Evolutionary conservation across 768 basidiomycete genomes (phyloP), one percentile per base, ranked within the genome.

Genomic region (Naematelia encephala): DNA sequence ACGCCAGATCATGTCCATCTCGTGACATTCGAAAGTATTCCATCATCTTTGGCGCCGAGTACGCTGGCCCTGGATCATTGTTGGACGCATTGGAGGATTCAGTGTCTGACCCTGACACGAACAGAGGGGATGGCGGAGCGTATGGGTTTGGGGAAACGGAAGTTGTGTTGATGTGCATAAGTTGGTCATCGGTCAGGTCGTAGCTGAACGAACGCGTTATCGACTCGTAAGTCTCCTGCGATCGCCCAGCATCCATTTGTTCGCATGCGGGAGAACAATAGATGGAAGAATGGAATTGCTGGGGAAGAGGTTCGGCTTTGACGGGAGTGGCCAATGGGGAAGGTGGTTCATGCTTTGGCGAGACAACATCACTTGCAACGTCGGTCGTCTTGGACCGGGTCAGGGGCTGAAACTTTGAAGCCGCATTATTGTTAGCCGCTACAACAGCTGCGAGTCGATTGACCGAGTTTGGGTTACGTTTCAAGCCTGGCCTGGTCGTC

Each of bases 51-150:
- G 71, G 71, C 16, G 68, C 71, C 10, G 71, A 73, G 21, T 51
- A 56, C 4, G 67, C 70, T 19, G 63, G 63, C 23, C 66, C 66
- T 4, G 51, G 52, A 11, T 56, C 50, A 27, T 57, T 60, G 11
- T 51, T 43, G 22, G 57, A 57, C 12, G 59, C 25, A n/a, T 52
- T 47, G 10, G 66, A 66, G 4, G 68, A 69, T 22, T 67, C 66
- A 27, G 66, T 66, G 42, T 64, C 62, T 27, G 63, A 65, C 19
- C 66, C 70, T 19, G 63, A 65, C 29, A 70, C 66, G 60, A 60
- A 74, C n/a, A 74, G 62, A 10, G 72, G 70, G 12, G 70, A 70
- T 13, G 72, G 66, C 4, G 72, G 72, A 25, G 51, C 70, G 27
- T 65, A 63, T 10, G 65, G 65, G 29, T 53, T 60, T 43, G 34